Conservation (phyloP, 2,329 filamentous ascomycete genomes). For the Myotisia sp. region DNA sequence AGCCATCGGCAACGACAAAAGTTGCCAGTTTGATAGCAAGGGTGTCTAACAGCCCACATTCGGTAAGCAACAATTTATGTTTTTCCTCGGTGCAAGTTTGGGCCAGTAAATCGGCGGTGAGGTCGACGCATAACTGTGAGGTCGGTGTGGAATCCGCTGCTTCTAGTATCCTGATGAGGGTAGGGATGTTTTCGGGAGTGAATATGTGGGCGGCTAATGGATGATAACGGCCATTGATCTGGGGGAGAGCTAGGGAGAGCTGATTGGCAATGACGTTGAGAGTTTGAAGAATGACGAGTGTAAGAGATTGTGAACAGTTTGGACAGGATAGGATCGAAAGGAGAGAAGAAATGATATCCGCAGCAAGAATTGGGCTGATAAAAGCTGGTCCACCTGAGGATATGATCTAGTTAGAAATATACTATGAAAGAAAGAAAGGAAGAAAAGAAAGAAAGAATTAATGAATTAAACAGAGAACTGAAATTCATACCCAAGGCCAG, state of each 20-base stretch:
- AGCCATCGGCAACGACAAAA: slow-evolving; percentile 53
- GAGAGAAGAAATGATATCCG: slow-evolving; percentile 53
- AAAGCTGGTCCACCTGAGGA: slow-evolving; percentile 73
- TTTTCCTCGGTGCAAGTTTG: slow-evolving; percentile 53
- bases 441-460: neutral
- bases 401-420: too few species aligned
- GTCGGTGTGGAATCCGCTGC: slow-evolving; percentile 40
- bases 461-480: neutral
- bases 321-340: slow-evolving; percentile 54
- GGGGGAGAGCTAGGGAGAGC: slow-evolving; percentile 40
- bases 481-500: slow-evolving; percentile 60
- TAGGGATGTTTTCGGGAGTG: slow-evolving; percentile 44
- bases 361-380: slow-evolving; percentile 57
- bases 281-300: slow-evolving; percentile 59
- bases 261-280: slow-evolving; percentile 59
- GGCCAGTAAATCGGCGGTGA: slow-evolving; percentile 37
- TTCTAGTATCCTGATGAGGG: slow-evolving; percentile 51
- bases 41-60: slow-evolving; percentile 60
- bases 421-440: neutral
- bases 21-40: slow-evolving; percentile 60
- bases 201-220: slow-evolving; percentile 53
- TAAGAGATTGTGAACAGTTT: slow-evolving; percentile 50
- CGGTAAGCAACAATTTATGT: slow-evolving; percentile 58
- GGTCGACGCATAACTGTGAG: slow-evolving; percentile 36
- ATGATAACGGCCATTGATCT: slow-evolving; percentile 31